A percentile compares a stretch with the other conserved stretches of the same genome.
These are phyloP conservation scores for Apium graveolens DNA, from an alignment of 129 eudicot species.

Conservation along the genomic window DNA sequence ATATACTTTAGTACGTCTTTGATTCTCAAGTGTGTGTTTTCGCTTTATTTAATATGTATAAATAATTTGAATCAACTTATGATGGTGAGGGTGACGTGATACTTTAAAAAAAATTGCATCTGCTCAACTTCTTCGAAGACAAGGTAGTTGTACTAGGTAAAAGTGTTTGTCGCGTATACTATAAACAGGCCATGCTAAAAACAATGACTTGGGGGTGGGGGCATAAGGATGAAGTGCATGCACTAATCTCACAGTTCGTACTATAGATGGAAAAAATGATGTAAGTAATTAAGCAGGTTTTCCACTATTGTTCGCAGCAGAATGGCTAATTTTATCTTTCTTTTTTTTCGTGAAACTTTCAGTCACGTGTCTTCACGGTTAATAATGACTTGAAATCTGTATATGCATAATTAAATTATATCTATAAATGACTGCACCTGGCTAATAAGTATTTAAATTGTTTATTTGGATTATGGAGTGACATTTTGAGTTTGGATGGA, in stretches of 20 bases:
- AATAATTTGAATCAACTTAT: neutral
- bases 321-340: neutral
- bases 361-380: neutral
- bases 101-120: neutral
- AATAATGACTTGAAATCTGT: too few species aligned
- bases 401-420: neutral
- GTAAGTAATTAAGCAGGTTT: neutral
- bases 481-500: neutral
- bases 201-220: neutral
- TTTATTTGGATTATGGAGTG: neutral
- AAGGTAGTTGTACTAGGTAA: neutral
- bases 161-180: too few species aligned
- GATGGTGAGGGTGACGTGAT: neutral
- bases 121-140: neutral
- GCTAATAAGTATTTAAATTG: neutral
- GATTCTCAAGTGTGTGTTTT: neutral
- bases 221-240: neutral
- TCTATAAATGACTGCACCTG: neutral
- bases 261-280: neutral
- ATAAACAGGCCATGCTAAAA: too few species aligned
- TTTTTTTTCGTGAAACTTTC: neutral
- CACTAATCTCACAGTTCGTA: neutral
- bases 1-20: conserved; percentile 64
- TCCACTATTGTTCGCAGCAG: neutral
- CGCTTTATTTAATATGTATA: neutral